Base-by-base conservation (phyloP, 1,139 yeast genomes). In the Candida tetrigidarum region DNA sequence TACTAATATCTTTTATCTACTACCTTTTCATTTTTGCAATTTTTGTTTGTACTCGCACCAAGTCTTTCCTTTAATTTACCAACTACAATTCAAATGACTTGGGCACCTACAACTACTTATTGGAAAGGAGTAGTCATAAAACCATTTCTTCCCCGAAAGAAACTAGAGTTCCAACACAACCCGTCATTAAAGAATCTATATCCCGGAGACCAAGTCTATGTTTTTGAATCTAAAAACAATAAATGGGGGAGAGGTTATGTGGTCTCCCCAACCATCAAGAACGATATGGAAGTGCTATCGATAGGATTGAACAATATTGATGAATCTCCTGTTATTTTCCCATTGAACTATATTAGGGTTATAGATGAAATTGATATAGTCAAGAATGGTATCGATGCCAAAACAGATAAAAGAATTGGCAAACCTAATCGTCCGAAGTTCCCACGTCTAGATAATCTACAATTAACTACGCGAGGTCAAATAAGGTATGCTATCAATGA, bases 171-270 rank as follows among this genome's bases (percentile, higher is more conserved):
- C 30, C 62, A 73, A 46, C 59, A 55, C 44, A 71, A 69, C 50
- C 67, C 60, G 3, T 59, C 63, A 53, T 78, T 78, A 63, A 70
- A 68, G 50, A 81, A 85, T 55, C 63, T 89, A 43, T 84, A 83
- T 58, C 85, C 90, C 18, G 97, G 97, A 29, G 96, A 90, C 60
- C 88, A 85, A 52, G 83, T 88, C 23, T 88, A 80, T 62, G 71
- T 88, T 26, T 87, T 90, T 59, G 97, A 90, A 62, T 73, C 83
- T 22, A 78, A 78, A 52, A 70, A 70, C 38, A 72, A 74, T 11
- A 78, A 78, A 49, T 89, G 96, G 96, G 91, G 84, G 29, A 76
- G 96, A 57, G 96, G 92, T 16, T 89, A 89, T 62, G 74, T 80
- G 4, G 70, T 82, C 35, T 57, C 76, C 37, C 78, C 79, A 51